These are phyloP conservation scores for Nelumbo lutea DNA, from an alignment of 164 flowering plant species.

Conservation along the genomic window DNA sequence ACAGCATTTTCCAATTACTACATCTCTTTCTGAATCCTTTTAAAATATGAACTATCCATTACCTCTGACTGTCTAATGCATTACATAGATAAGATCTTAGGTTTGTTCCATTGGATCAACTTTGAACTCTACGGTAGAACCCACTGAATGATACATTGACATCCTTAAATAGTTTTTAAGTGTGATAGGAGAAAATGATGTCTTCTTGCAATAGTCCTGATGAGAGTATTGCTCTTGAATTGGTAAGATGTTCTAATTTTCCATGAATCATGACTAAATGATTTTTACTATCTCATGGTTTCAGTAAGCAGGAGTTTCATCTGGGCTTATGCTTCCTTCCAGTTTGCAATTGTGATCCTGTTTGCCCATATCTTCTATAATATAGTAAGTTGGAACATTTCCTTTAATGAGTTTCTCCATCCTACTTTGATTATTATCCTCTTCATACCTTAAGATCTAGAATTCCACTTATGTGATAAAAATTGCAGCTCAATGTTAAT, in stretches of 20 bases:
- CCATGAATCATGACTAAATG: neutral
- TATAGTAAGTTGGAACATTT: conserved; percentile 42
- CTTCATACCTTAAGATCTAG: neutral
- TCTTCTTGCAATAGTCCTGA: neutral
- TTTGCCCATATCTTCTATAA: conserved; percentile 80
- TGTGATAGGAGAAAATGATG: neutral
- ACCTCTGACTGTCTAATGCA: neutral
- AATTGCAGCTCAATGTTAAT: conserved; percentile 62
- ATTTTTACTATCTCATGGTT: conserved; percentile 5
- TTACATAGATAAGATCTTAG: neutral
- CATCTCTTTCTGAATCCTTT: no score
- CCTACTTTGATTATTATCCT: neutral
- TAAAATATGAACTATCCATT: no score
- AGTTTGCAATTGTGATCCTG: conserved; percentile 72
- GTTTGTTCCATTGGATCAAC: neutral
- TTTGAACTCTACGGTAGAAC: neutral
- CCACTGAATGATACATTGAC: neutral
- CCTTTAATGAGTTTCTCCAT: conserved; percentile 3
- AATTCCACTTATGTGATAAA: neutral
- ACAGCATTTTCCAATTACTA: no score
- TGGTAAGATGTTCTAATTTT: neutral
- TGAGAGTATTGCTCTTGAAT: conserved; percentile 5
- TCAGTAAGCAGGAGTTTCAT: conserved; percentile 76
- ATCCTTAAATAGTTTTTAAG: neutral
- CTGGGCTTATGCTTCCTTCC: conserved; percentile 88